Evolutionary conservation across 1,284 basidiomycete genomes (phyloP), one percentile per base, ranked within the genome.

Genomic region (Athelia sp.): DNA sequence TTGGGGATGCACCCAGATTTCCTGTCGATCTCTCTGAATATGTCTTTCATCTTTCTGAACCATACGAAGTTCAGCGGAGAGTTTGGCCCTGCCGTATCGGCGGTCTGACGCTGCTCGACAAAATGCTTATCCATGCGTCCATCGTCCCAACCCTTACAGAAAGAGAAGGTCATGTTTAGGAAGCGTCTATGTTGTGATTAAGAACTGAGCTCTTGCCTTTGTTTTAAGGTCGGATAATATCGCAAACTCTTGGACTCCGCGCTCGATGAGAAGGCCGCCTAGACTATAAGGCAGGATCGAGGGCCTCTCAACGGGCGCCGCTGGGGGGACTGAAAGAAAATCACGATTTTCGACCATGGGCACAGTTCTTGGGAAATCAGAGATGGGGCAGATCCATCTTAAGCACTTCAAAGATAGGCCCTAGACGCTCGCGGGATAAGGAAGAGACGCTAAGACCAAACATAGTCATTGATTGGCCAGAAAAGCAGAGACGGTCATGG

Each of bases 11-110:
- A 54, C 11, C 42, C 11, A n/a, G 46, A 36, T 1, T 29, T 48
- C 2, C 13, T 26, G 31, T 60, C 57, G 6, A 62, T 32, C 26
- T 62, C 58, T 13, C 46, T 18, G 35, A 59, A 42, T 14, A 53
- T 45, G 13, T 34, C 34, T 32, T 42, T 47, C 59, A 58, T 57
- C 22, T 47, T 47, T 1, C n/a, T 3, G 38, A 53, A 54, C 58
- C 60, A 62, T 14, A 26, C 32, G 11, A 17, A 17, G 26, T 24
- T 36, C 3, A 38, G 22, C 22, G 8, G 19, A 21, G 15, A 9
- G 13, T 29, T n/a, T n/a, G n/a, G n/a, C 11, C 11, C 15, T 3
- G 49, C 45, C 4, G 34, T 26, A 26, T 50, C 45, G 11, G 49
- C 49, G 3, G 13, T 23, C 3, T 40, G 11, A 31, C 49, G 45